Evolutionary conservation across 225 moss, liverwort and hornwort species (phyloP).

Genomic region (Bryum argenteum): DNA sequence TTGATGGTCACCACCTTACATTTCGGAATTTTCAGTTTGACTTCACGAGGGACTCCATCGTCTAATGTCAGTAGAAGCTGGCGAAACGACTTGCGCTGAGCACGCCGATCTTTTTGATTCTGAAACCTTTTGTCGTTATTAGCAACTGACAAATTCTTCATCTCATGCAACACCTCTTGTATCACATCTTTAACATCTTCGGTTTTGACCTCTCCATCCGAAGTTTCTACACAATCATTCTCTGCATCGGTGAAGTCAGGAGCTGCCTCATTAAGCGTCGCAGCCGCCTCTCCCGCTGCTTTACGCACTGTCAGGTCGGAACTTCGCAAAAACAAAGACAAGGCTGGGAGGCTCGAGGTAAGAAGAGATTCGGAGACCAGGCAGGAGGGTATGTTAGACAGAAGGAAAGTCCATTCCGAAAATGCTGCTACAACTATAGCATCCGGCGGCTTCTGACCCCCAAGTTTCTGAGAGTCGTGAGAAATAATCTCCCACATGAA

Average conservation of each 20-base stretch:
- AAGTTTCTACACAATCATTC: slow-evolving; percentile 17
- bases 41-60: slow-evolving; percentile 53
- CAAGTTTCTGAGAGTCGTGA: slow-evolving; percentile 33
- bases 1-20: slow-evolving; percentile 44
- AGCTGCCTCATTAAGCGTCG: slow-evolving; percentile 44
- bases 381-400: slow-evolving; percentile 45
- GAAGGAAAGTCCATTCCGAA: slow-evolving; percentile 54
- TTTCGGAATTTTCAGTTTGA: slow-evolving; percentile 44
- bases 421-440: slow-evolving; percentile 44
- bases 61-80: slow-evolving; percentile 49
- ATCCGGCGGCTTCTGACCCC: slow-evolving; percentile 26
- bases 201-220: slow-evolving; percentile 22
- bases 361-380: slow-evolving; percentile 31
- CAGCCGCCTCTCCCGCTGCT: slow-evolving; percentile 52
- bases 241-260: slow-evolving; percentile 22
- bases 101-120: slow-evolving; percentile 38
- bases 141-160: slow-evolving; percentile 42
- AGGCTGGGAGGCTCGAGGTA: slow-evolving; percentile 41
- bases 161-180: slow-evolving; percentile 44
- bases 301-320: slow-evolving; percentile 31
- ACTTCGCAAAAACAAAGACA: slow-evolving; percentile 49
- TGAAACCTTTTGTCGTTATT: slow-evolving; percentile 31
- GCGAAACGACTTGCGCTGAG: slow-evolving; percentile 51
- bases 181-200: slow-evolving; percentile 32
- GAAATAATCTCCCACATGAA: slow-evolving; percentile 42